These are phyloP conservation scores for Crithidia fasciculata DNA, from an alignment of 208 protist genomes.

Conservation along the genomic window DNA sequence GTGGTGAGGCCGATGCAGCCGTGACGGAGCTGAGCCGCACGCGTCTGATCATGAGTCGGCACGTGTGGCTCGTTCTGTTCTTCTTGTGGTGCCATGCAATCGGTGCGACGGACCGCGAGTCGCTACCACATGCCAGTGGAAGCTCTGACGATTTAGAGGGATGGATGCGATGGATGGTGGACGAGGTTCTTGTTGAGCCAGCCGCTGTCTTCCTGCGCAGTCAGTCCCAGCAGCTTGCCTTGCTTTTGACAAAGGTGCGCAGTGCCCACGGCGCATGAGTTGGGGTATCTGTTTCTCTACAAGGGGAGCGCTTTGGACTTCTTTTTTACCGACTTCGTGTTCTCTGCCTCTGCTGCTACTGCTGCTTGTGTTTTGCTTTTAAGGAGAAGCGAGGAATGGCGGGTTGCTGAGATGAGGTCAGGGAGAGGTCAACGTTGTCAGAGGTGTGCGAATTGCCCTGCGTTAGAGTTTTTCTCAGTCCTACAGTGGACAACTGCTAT, in stretches of 20 bases:
- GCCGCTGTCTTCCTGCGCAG: constrained; percentile 2
- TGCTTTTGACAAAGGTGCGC: constrained; percentile 1
- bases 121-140: background rate
- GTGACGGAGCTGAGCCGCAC: constrained; percentile 27
- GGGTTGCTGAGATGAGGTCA: too few relatives aligned
- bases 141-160: background rate
- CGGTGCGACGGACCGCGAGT: background rate
- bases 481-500: too few relatives aligned
- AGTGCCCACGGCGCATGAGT: background rate
- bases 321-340: too few relatives aligned
- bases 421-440: too few relatives aligned
- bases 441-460: too few relatives aligned
- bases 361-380: too few relatives aligned
- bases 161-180: background rate
- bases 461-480: too few relatives aligned
- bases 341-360: too few relatives aligned
- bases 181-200: background rate
- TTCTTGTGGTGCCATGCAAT: constrained; percentile 50
- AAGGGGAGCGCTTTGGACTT: too few relatives aligned
- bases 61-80: constrained; percentile 49
- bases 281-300: background rate
- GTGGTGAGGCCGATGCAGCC: background rate
- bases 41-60: constrained; percentile 33
- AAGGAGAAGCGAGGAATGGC: too few relatives aligned
- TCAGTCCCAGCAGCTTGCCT: constrained; percentile 2